A percentile compares a stretch with the other conserved stretches of the same genome.
Evolutionary conservation across 305 asterid species (phyloP).

Genomic region (Fraxinus greggii): DNA sequence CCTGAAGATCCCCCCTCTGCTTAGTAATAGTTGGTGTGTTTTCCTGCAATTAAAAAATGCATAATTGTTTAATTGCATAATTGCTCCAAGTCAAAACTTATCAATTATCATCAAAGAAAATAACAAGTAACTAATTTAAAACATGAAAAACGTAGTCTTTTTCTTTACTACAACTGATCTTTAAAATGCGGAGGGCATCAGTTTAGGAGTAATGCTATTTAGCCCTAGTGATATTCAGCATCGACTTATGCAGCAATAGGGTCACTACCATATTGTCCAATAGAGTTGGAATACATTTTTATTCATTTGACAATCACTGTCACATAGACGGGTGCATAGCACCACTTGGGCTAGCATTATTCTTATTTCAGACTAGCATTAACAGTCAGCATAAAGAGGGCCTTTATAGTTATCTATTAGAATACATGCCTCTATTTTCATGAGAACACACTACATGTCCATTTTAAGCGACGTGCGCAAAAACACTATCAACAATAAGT

Average conservation of each 20-base stretch:
- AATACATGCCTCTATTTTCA: conserved; percentile 10
- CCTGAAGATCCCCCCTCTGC: conserved; percentile 56
- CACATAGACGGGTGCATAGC: neutral
- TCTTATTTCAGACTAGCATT: conserved; percentile 1
- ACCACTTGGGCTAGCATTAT: neutral
- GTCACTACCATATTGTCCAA: neutral
- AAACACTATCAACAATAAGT: neutral
- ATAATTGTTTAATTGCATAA: neutral
- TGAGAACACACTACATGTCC: neutral
- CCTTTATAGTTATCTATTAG: conserved; percentile 2
- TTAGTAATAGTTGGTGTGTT: conserved; percentile 63
- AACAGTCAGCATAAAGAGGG: neutral
- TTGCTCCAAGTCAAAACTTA: conserved; percentile 12
- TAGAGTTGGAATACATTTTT: neutral
- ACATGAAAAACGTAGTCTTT: neutral
- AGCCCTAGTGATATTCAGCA: neutral
- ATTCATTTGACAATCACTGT: neutral
- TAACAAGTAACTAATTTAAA: conserved; percentile 6
- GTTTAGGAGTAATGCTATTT: neutral
- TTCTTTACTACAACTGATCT: conserved; percentile 1
- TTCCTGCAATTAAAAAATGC: conserved; percentile 48
- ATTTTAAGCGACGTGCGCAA: neutral
- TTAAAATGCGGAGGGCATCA: neutral
- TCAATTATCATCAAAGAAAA: conserved; percentile 8
- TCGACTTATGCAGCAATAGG: neutral